Evolutionary conservation across 768 basidiomycete species (phyloP), one percentile per base, ranked within the genome.

Genomic region (Suillus subalutaceus): DNA sequence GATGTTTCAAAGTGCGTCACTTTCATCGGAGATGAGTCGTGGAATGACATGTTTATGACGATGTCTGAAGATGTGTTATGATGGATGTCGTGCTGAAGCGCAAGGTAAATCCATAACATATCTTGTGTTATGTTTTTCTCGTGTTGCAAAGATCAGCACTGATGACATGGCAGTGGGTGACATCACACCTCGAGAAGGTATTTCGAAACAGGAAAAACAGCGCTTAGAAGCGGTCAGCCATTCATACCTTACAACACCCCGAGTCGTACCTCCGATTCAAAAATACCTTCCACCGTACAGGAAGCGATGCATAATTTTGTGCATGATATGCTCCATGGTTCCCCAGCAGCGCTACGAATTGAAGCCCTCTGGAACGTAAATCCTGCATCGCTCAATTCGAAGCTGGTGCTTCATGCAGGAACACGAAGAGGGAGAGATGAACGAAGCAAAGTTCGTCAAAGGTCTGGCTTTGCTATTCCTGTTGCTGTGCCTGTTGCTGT

Each of bases 241-340:
- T 40, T 5, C 32, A 7, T 12, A 20, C 20, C 20, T 13, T 13
- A 1, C 53, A 7, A 10, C 6, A 35, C 6, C 35, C 18, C 55
- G 2, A 35, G 66, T 20, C 20, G 23, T 26, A 50, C 35, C 37
- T 59, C 43, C 8, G 32, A 69, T 44, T 65, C 72, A n/a, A 26
- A 46, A 70, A 72, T 35, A 18, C 2, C 18, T 44, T 18, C 20
- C 6, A 48, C 61, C 12, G 8, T 63, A 6, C 75, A 94, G 88
- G 90, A 90, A 72, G 96, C 96, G 3, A 98, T 98, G 90, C 85
- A 90, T 62, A 93, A 93, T 67, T 95, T 98, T 73, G 83, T 92
- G 4, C 83, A 92, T 63, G 92, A 91, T 63, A 96, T 98, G 93
- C 78, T 98, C n/a, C 92, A 93, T 68, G 78, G 85, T 46, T 87